A percentile compares a stretch with the other conserved stretches of the same genome.
Evolutionary conservation across 2,329 filamentous ascomycete genomes (phyloP).

Genomic region (Aspergillus proliferans): DNA sequence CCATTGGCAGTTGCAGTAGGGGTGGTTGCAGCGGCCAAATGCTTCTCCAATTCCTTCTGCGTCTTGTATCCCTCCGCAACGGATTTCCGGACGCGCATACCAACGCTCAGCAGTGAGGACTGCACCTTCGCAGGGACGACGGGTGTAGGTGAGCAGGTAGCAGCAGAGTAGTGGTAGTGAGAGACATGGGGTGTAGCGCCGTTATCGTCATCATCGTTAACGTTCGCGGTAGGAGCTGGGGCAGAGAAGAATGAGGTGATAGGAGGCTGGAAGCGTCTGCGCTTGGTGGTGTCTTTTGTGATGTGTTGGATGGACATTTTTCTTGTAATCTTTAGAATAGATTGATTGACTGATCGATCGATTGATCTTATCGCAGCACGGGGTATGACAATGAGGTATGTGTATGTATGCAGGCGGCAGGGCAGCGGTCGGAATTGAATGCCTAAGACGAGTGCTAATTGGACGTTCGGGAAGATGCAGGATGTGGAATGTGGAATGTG

Average conservation of each 20-base stretch:
- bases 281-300: constrained; percentile 29
- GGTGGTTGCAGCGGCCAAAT: constrained; percentile 1
- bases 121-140: constrained; percentile 62
- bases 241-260: constrained; percentile 35
- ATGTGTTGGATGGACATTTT: constrained; percentile 2
- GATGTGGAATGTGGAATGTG: too few species aligned
- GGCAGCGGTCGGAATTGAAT: too few species aligned
- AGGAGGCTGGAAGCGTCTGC: constrained; percentile 40
- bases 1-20: constrained; percentile 2
- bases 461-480: too few species aligned
- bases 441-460: too few species aligned
- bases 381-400: too few species aligned
- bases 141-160: constrained; percentile 40
- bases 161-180: constrained; percentile 35
- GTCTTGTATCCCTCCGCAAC: constrained; percentile 94
- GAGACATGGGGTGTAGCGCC: constrained; percentile 20
- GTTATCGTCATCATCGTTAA: constrained; percentile 1
- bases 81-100: constrained; percentile 90
- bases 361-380: too few species aligned
- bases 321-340: too few species aligned
- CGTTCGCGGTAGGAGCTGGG: constrained; percentile 11
- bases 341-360: too few species aligned
- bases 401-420: too few species aligned
- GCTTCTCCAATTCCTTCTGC: constrained; percentile 21
- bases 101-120: constrained; percentile 78